phyloP scores from a whole-genome alignment of 164 flowering plant genomes.

The Nelumbo lutea region DNA sequence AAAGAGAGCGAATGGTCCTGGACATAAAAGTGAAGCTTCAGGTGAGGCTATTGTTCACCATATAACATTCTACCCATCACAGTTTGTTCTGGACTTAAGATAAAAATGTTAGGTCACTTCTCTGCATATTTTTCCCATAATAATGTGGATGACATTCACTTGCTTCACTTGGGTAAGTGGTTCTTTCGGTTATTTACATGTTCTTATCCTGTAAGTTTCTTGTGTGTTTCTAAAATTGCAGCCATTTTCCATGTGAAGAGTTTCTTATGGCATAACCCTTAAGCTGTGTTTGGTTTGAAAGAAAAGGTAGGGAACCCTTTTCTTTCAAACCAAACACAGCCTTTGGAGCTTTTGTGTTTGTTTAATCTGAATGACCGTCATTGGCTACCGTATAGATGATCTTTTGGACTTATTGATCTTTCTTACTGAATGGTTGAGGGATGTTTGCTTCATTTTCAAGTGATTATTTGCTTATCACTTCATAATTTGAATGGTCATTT shows the following conservation, averaged over 20 bases:
- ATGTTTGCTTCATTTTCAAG: background rate
- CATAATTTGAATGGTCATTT: background rate
- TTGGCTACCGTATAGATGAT: background rate
- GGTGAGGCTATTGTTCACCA: slow-evolving; percentile 36
- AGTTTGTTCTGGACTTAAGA: background rate
- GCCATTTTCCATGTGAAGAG: no score
- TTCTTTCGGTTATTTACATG: no score
- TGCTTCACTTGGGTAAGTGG: background rate
- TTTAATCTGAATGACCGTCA: background rate
- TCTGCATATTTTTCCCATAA: background rate
- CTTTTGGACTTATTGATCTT: no score
- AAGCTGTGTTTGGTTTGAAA: no score
- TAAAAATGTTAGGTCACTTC: background rate
- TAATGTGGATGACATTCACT: background rate
- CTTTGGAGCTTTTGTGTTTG: no score
- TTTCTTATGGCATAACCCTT: no score
- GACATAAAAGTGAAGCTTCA: slow-evolving; percentile 97
- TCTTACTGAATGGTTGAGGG: background rate
- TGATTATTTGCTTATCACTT: no score
- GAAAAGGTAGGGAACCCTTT: no score
- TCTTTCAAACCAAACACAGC: no score
- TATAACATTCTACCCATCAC: background rate
- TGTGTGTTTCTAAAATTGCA: no score
- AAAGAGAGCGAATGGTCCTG: slow-evolving; percentile 96
- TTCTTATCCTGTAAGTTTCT: no score